Evolutionary conservation across 768 basidiomycete species (phyloP).

Genomic region (Serendipita indica): DNA sequence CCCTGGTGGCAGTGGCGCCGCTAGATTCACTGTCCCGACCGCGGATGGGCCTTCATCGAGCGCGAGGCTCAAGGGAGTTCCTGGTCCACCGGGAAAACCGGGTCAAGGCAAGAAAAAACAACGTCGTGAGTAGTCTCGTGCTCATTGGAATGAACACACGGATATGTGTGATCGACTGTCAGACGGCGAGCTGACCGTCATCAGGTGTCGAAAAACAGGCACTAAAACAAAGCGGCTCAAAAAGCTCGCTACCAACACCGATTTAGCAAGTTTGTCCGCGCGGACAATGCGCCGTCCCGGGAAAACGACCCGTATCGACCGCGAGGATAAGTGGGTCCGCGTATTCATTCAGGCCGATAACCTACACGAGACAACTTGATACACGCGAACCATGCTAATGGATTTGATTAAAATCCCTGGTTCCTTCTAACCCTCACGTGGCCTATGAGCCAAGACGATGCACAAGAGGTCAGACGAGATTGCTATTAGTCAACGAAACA

Average conservation of each 20-base stretch:
- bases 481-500: too few species aligned
- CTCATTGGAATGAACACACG: background rate
- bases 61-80: background rate
- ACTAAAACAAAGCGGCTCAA: background rate
- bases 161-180: background rate
- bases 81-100: slow-evolving; percentile 3
- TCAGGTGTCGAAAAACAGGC: slow-evolving; percentile 7
- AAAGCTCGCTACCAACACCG: background rate
- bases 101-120: slow-evolving; percentile 6
- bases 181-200: background rate
- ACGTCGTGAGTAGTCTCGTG: background rate
- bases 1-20: background rate
- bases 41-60: background rate
- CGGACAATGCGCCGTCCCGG: too few species aligned
- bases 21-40: background rate
- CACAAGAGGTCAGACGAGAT: too few species aligned
- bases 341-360: too few species aligned
- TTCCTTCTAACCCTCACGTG: too few species aligned
- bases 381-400: too few species aligned
- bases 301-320: too few species aligned
- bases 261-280: too few species aligned
- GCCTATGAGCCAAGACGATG: too few species aligned
- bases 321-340: too few species aligned
- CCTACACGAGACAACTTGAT: too few species aligned
- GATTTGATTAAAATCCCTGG: too few species aligned